Percentiles rank a stretch among this genome's conserved stretches.
Conservation (phyloP, 2,329 filamentous ascomycete species). For the Drechslerella dactyloides region DNA sequence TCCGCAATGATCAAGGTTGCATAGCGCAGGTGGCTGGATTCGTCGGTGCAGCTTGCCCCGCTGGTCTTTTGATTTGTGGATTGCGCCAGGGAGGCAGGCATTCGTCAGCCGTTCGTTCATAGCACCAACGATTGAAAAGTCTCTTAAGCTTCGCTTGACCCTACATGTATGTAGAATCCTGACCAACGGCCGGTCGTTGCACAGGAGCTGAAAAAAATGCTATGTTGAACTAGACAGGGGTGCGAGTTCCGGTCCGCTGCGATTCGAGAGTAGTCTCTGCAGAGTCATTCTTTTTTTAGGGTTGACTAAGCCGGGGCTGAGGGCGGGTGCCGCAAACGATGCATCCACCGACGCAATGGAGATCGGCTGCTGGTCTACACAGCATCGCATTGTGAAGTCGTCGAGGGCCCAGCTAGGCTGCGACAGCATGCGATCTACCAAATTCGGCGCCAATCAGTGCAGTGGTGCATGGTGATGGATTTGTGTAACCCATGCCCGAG, state of each 20-base stretch:
- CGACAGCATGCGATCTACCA: not conserved
- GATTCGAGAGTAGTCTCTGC: not conserved
- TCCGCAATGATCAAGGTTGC: conserved; percentile 14
- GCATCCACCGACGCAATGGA: not conserved
- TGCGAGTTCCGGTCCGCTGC: conserved; percentile 37
- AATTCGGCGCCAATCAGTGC: not conserved
- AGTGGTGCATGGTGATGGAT: not conserved
- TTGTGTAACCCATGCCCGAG: not conserved
- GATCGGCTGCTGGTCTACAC: not conserved
- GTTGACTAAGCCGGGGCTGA: conserved; percentile 1
- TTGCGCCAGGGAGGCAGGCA: conserved; percentile 17
- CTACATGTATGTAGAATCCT: too few species aligned
- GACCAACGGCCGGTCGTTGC: not conserved
- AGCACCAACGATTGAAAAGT: conserved; percentile 25
- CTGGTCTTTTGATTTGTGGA: conserved; percentile 14
- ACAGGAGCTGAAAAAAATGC: not conserved
- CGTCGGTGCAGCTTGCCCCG: conserved; percentile 5
- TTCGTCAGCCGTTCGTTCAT: conserved; percentile 42
- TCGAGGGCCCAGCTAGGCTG: not conserved
- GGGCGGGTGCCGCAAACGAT: not conserved
- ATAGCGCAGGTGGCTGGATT: conserved; percentile 23
- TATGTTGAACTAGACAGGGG: conserved; percentile 6
- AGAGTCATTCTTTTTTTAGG: conserved; percentile 5
- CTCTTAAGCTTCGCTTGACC: not conserved
- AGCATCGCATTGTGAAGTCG: not conserved